Evolutionary conservation across 139 green algal species (phyloP).

Genomic region (Chlamydomonas applanata): DNA sequence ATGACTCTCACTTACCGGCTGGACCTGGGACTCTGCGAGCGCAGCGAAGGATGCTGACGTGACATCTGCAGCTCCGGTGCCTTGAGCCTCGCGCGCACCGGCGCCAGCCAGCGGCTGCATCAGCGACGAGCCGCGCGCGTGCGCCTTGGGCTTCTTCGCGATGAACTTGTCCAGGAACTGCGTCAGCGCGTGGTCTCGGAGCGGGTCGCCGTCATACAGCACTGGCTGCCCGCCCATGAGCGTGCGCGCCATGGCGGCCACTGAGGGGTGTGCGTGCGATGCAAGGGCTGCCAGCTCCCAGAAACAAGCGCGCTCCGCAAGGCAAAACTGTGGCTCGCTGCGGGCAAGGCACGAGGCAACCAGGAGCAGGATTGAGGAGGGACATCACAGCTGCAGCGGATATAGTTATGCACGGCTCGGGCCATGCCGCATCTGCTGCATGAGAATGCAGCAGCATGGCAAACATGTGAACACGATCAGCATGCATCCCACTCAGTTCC

Average conservation of each 20-base stretch:
- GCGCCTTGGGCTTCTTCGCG: conserved; percentile 84
- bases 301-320: conserved; percentile 73
- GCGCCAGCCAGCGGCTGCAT: conserved; percentile 74
- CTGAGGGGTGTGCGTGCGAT: conserved; percentile 83
- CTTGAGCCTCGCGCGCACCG: background rate
- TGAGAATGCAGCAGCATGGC: no score
- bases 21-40: conserved; percentile 65
- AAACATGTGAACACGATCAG: no score
- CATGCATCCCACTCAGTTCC: no score
- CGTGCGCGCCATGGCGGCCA: conserved; percentile 80
- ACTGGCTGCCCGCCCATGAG: conserved; percentile 80
- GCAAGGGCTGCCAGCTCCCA: conserved; percentile 89
- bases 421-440: no score
- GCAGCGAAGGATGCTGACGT: conserved; percentile 62
- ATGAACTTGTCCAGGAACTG: conserved; percentile 96
- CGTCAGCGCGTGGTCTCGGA: conserved; percentile 77
- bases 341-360: background rate
- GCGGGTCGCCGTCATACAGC: conserved; percentile 86
- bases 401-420: no score
- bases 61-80: conserved; percentile 11
- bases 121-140: conserved; percentile 49
- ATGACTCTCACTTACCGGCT: conserved; percentile 43
- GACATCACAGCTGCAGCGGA: no score
- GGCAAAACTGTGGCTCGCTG: conserved; percentile 75
- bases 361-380: background rate